A percentile compares a stretch with the other conserved stretches of the same genome.
These are phyloP conservation scores for Fraxinus americana DNA, from an alignment of 257 asterid genomes.

Conservation along the genomic window DNA sequence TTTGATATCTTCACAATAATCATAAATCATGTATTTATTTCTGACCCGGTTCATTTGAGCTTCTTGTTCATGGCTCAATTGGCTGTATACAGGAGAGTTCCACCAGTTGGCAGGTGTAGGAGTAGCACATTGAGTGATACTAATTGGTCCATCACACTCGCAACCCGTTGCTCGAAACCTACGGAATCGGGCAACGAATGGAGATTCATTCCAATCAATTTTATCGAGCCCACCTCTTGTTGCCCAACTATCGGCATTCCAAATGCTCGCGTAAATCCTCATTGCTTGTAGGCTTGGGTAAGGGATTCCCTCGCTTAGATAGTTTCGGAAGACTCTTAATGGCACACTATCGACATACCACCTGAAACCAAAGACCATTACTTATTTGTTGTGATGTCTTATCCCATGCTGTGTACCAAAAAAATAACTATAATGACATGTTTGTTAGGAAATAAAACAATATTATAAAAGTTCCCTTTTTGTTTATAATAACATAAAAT, in stretches of 20 bases:
- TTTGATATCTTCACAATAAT: slow-evolving; percentile 58
- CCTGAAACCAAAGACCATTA: slow-evolving; percentile 33
- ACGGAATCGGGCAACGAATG: slow-evolving; percentile 53
- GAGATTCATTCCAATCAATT: slow-evolving; percentile 63
- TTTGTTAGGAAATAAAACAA: no score
- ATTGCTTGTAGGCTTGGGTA: slow-evolving; percentile 65
- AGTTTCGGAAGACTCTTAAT: slow-evolving; percentile 63
- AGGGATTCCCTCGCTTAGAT: slow-evolving; percentile 46
- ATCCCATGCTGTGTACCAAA: no score
- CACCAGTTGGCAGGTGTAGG: slow-evolving; percentile 44
- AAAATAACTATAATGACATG: no score
- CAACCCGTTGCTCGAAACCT: slow-evolving; percentile 52
- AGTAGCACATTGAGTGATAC: slow-evolving; percentile 36
- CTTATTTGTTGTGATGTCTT: neutral
- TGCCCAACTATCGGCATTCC: slow-evolving; percentile 93
- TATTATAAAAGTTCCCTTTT: no score
- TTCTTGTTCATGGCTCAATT: slow-evolving; percentile 35
- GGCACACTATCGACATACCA: slow-evolving; percentile 76
- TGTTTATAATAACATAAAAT: no score
- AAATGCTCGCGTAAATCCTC: slow-evolving; percentile 70
- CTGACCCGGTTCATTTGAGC: slow-evolving; percentile 50
- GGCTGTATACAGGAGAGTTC: slow-evolving; percentile 29
- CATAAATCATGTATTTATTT: slow-evolving; percentile 51
- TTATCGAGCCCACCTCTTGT: slow-evolving; percentile 71
- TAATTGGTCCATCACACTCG: slow-evolving; percentile 33